These are phyloP conservation scores for Sporothrix euskadiensis DNA, from an alignment of 2,329 filamentous ascomycete species.

Conservation along the genomic window DNA sequence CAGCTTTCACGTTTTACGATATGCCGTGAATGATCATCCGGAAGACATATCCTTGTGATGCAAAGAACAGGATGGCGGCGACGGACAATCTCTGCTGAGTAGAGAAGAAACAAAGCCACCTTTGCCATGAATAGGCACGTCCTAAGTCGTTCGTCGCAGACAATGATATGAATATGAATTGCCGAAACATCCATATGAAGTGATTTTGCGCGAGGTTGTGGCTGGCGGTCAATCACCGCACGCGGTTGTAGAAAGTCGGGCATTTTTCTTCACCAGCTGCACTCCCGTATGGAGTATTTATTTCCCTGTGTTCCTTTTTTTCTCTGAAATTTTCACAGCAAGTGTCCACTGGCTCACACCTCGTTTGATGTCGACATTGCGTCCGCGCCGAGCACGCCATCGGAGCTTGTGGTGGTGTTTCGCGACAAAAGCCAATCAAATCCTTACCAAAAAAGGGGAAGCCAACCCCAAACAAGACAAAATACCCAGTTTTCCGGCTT, in stretches of 20 bases:
- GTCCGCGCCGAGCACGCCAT: slow-evolving; percentile 29
- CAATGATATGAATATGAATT: not conserved
- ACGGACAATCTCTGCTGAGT: not conserved
- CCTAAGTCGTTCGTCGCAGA: not conserved
- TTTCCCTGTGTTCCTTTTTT: not conserved
- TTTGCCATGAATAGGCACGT: not conserved
- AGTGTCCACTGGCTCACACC: slow-evolving; percentile 7
- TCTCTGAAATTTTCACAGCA: not conserved
- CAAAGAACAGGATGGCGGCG: not conserved
- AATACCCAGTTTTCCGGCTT: slow-evolving; percentile 11
- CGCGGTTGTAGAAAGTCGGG: not conserved
- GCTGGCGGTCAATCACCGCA: not conserved
- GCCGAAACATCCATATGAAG: not conserved
- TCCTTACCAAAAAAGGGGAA: not conserved
- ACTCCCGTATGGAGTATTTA: not conserved
- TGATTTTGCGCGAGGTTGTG: not conserved
- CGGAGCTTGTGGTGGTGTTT: slow-evolving; percentile 26
- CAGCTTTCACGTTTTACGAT: not conserved
- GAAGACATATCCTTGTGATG: not conserved
- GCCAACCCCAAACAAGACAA: slow-evolving; percentile 1
- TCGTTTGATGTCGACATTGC: slow-evolving; percentile 24
- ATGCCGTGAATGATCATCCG: not conserved
- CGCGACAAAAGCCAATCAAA: not conserved
- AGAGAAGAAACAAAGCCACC: not conserved
- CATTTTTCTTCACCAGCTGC: not conserved